Evolutionary conservation across 495 filamentous ascomycete genomes (phyloP).

Genomic region (Aspergillus haitiensis): DNA sequence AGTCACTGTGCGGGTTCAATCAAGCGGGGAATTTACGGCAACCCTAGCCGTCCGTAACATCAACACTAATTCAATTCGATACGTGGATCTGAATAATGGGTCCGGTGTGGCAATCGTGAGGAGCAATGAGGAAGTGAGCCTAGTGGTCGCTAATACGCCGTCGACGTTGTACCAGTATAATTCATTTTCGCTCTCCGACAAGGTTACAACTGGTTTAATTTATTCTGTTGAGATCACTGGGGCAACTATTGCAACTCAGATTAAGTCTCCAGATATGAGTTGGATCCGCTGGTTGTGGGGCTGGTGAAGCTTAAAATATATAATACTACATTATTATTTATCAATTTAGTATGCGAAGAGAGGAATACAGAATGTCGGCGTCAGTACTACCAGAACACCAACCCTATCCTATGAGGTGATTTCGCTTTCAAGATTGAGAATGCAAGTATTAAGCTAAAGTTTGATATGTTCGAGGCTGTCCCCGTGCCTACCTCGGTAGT

Average conservation of each 20-base stretch:
- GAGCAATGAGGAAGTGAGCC: slow-evolving; percentile 15
- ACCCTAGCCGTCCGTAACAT: slow-evolving; percentile 13
- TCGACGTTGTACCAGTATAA: slow-evolving; percentile 9
- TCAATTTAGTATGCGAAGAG: no score
- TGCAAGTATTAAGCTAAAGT: no score
- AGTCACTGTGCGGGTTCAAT: slow-evolving; percentile 7
- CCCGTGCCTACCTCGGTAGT: no score
- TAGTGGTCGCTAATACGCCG: slow-evolving; percentile 19
- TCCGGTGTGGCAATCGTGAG: slow-evolving; percentile 1
- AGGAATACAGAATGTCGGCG: no score
- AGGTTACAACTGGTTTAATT: slow-evolving; percentile 13
- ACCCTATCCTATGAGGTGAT: no score
- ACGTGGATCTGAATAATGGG: slow-evolving; percentile 9
- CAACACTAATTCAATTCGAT: slow-evolving; percentile 5
- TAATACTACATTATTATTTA: no score
- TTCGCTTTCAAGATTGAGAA: no score
- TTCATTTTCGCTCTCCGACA: slow-evolving; percentile 7
- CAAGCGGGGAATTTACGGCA: slow-evolving; percentile 5
- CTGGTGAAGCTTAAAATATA: no score
- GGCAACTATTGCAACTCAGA: not conserved
- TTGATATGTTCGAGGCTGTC: no score
- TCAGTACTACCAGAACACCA: no score
- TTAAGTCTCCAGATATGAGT: no score
- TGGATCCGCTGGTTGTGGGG: no score
- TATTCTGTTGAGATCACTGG: slow-evolving; percentile 16